Conservation (phyloP, 1,139 yeast genomes). For the Saccharomyces hybrid region DNA sequence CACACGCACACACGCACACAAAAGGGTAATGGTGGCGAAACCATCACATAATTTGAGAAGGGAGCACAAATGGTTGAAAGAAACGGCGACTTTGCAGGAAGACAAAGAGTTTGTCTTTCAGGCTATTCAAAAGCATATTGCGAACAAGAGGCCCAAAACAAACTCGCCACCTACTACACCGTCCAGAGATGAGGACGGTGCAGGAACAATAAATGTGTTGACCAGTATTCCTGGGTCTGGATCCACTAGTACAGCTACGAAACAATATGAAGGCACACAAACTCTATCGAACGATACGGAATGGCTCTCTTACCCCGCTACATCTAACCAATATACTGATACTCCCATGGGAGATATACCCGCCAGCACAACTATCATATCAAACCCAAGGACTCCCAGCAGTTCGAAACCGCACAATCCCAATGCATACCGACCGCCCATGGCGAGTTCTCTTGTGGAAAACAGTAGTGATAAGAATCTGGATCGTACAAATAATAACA, state of each 20-base stretch:
- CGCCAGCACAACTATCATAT: neutral
- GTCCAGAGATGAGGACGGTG: neutral
- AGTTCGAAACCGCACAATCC: neutral
- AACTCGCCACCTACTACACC: neutral
- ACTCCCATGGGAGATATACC: neutral
- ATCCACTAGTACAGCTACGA: neutral
- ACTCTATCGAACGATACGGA: neutral
- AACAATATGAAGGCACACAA: neutral
- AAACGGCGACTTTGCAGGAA: constrained; percentile 13
- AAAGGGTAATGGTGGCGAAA: constrained; percentile 20
- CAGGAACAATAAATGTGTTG: neutral
- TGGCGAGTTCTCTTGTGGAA: neutral
- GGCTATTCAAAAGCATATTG: constrained; percentile 12
- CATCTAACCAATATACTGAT: neutral
- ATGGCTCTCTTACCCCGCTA: neutral
- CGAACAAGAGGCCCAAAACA: constrained; percentile 9
- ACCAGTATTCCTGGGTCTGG: neutral
- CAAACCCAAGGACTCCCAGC: neutral
- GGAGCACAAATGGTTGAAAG: constrained; percentile 30
- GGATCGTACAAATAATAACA: neutral
- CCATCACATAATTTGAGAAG: constrained; percentile 28
- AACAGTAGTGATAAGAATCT: neutral
- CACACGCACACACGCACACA: neutral
- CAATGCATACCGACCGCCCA: neutral
- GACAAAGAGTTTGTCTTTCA: constrained; percentile 17